These are phyloP conservation scores for Misopates orontium DNA, from an alignment of 257 asterid genomes.

Conservation along the genomic window DNA sequence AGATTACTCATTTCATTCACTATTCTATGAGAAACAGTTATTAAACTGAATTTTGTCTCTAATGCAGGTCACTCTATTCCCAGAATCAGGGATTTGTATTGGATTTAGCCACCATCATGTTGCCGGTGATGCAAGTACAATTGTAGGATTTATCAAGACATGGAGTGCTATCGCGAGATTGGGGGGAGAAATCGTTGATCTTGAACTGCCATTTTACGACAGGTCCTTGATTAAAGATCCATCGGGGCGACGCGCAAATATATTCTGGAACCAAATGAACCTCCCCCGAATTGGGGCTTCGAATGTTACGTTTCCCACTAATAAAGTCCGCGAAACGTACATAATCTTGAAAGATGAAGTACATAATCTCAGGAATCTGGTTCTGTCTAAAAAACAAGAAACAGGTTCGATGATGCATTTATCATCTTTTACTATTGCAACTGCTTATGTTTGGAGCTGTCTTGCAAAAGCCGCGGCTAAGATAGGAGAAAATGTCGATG, in stretches of 20 bases:
- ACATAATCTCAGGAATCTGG: conserved; percentile 30
- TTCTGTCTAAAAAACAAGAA: background rate
- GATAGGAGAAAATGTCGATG: background rate
- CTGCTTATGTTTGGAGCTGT: conserved; percentile 45
- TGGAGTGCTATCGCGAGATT: conserved; percentile 31
- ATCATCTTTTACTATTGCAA: conserved; percentile 39
- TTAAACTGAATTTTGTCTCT: conserved; percentile 25
- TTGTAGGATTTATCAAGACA: conserved; percentile 30
- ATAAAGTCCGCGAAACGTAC: conserved; percentile 38
- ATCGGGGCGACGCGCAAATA: conserved; percentile 4
- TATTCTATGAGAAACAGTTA: no score
- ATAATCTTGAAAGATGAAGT: conserved; percentile 24
- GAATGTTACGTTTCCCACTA: background rate
- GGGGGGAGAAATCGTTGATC: background rate
- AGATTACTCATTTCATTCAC: no score
- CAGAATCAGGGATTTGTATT: conserved; percentile 34
- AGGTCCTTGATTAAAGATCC: conserved; percentile 30
- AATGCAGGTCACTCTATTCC: conserved; percentile 42
- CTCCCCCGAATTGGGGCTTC: conserved; percentile 6
- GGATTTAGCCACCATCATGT: conserved; percentile 39
- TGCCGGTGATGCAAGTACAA: conserved; percentile 37
- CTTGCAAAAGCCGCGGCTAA: conserved; percentile 11
- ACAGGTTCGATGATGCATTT: background rate
- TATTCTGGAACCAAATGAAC: conserved; percentile 14
- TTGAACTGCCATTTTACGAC: conserved; percentile 25